phyloP scores from a whole-genome alignment of 768 basidiomycete species.

The Suillus spraguei region DNA sequence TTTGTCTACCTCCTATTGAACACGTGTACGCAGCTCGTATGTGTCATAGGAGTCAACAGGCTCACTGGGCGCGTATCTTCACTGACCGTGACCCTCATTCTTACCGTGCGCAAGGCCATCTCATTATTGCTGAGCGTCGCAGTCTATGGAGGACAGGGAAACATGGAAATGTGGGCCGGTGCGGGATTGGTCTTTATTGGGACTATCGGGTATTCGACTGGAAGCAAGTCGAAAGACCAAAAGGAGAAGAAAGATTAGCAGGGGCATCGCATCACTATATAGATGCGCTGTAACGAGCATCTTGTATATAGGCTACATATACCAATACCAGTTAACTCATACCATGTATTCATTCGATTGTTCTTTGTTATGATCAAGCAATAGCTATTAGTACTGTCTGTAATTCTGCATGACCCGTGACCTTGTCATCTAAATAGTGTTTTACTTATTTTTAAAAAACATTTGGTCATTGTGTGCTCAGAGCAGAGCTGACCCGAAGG shows the following conservation, averaged over 20 bases:
- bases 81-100: conserved; percentile 76
- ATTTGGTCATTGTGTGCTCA: too few species aligned
- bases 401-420: not conserved
- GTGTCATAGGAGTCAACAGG: conserved; percentile 85
- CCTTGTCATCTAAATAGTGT: not conserved
- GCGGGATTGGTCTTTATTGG: conserved; percentile 70
- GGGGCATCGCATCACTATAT: not conserved
- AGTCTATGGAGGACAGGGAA: conserved; percentile 43
- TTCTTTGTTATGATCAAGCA: not conserved
- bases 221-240: conserved; percentile 10
- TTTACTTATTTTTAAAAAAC: too few species aligned
- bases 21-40: conserved; percentile 82
- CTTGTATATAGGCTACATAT: too few species aligned
- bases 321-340: not conserved
- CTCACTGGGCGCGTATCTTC: conserved; percentile 77
- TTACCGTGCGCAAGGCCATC: conserved; percentile 80
- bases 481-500: too few species aligned
- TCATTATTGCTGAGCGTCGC: conserved; percentile 74
- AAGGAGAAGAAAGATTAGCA: conserved; percentile 31
- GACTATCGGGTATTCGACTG: conserved; percentile 64
- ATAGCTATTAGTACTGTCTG: not conserved
- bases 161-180: conserved; percentile 65
- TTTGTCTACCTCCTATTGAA: conserved; percentile 71
- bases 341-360: not conserved
- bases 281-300: not conserved